Evolutionary conservation across 106 monocot species (phyloP).

Genomic region (Apostasia ramifera): DNA sequence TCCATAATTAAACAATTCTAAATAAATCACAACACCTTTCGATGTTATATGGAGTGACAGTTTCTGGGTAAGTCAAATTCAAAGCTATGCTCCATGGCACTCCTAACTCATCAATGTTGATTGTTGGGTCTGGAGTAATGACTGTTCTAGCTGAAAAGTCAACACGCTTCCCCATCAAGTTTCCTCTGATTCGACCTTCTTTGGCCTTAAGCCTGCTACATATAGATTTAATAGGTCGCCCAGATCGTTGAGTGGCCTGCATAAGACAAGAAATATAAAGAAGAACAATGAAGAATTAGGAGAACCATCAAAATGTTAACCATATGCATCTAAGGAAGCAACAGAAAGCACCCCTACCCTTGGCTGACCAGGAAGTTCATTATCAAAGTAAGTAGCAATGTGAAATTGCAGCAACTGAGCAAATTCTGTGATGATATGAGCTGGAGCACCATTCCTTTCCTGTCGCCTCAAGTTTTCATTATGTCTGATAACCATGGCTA

Average conservation of each 20-base stretch:
- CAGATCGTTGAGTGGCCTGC: slow-evolving; percentile 91
- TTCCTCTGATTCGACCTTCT: slow-evolving; percentile 97
- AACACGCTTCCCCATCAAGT: slow-evolving; percentile 96
- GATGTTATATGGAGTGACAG: slow-evolving; percentile 94
- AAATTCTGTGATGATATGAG: slow-evolving; percentile 98
- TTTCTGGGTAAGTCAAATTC: slow-evolving; percentile 92
- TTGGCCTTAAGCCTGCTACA: slow-evolving; percentile 97
- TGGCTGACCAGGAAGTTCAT: slow-evolving; percentile 97
- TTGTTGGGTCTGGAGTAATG: slow-evolving; percentile 92
- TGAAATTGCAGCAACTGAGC: slow-evolving; percentile 95
- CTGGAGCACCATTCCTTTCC: slow-evolving; percentile 97
- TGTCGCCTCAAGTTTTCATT: slow-evolving; percentile 93
- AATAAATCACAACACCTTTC: slow-evolving; percentile 42
- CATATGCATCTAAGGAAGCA: too few relatives aligned
- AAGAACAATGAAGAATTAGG: background rate
- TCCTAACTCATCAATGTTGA: slow-evolving; percentile 88
- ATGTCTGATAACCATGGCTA: slow-evolving; percentile 95
- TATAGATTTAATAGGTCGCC: slow-evolving; percentile 93
- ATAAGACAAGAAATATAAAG: slow-evolving; percentile 5
- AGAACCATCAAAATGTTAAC: background rate
- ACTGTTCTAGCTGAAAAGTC: slow-evolving; percentile 94
- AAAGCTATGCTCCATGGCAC: slow-evolving; percentile 96
- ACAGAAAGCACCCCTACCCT: slow-evolving; percentile 40
- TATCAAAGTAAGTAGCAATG: slow-evolving; percentile 98
- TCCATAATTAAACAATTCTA: background rate